Conservation (phyloP, 1,284 basidiomycete genomes). For the Pulchroboletus neoregius region DNA sequence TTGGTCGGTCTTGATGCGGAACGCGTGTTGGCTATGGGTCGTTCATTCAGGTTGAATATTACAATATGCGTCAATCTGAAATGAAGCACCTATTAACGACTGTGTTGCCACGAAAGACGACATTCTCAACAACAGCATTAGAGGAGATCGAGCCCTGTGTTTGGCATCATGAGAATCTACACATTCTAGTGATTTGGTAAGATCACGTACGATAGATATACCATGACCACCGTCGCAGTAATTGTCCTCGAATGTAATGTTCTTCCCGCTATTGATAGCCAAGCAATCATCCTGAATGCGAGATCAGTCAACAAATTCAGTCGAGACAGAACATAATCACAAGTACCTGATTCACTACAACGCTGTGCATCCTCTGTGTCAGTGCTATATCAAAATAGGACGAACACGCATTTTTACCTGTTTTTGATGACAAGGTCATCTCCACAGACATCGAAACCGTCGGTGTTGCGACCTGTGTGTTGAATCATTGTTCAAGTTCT, state of each 20-base stretch:
- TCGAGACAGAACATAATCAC: too few relatives aligned
- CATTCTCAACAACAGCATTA: constrained; percentile 42
- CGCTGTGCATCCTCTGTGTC: constrained; percentile 8
- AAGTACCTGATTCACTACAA: constrained; percentile 33
- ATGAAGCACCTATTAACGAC: constrained; percentile 39
- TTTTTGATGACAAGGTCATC: constrained; percentile 42
- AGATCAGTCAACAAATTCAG: constrained; percentile 1
- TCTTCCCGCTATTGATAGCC: constrained; percentile 54
- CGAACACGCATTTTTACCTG: constrained; percentile 24
- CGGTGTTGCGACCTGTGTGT: constrained; percentile 47
- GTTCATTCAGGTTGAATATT: constrained; percentile 5
- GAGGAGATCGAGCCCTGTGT: constrained; percentile 50
- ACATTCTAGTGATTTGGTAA: neutral
- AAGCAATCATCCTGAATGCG: constrained; percentile 55
- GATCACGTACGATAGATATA: constrained; percentile 45
- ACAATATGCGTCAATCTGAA: neutral
- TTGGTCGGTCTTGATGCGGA: constrained; percentile 47
- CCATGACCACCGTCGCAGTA: constrained; percentile 57
- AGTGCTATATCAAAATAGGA: neutral
- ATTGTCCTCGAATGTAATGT: constrained; percentile 52
- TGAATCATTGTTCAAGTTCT: neutral
- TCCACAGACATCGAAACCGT: constrained; percentile 50
- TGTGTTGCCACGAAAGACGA: constrained; percentile 48
- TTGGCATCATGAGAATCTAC: neutral
- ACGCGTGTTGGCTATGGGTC: constrained; percentile 36